Evolutionary conservation across 2,329 filamentous ascomycete species (phyloP).

Genomic region (Aureobasidium mangrovei): DNA sequence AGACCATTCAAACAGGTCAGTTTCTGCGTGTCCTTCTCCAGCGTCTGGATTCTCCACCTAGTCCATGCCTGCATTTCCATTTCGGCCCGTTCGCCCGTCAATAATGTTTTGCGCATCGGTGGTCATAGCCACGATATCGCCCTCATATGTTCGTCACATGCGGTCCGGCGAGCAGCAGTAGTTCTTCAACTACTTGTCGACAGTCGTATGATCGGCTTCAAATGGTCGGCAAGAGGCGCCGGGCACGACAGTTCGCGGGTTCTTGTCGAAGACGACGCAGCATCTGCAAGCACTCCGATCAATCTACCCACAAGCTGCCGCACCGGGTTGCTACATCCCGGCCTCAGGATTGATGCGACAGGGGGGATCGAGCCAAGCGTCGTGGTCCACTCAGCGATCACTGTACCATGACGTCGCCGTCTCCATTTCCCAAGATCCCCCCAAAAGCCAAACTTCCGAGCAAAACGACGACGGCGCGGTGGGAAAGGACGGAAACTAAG

Average conservation of each 20-base stretch:
- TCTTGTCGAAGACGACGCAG: background rate
- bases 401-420: slow-evolving; percentile 11
- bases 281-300: background rate
- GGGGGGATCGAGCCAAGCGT: background rate
- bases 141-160: background rate
- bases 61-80: background rate
- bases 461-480: slow-evolving; percentile 1
- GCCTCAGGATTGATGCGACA: slow-evolving; percentile 1
- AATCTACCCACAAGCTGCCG: slow-evolving; percentile 4
- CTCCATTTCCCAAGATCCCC: slow-evolving; percentile 9
- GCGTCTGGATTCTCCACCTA: background rate
- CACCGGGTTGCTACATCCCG: slow-evolving; percentile 2
- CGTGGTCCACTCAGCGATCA: background rate
- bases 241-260: background rate
- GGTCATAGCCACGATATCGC: slow-evolving; percentile 1
- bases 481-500: slow-evolving; percentile 1
- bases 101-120: background rate
- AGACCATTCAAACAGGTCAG: background rate
- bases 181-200: background rate
- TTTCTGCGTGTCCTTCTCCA: background rate
- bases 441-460: slow-evolving; percentile 10
- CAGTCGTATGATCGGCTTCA: background rate
- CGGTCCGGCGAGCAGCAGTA: background rate
- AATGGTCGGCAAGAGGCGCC: background rate
- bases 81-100: slow-evolving; percentile 7